Evolutionary conservation across 306 rosid species (phyloP), one percentile per base, ranked within the genome.

Genomic region (Inga oerstediana): DNA sequence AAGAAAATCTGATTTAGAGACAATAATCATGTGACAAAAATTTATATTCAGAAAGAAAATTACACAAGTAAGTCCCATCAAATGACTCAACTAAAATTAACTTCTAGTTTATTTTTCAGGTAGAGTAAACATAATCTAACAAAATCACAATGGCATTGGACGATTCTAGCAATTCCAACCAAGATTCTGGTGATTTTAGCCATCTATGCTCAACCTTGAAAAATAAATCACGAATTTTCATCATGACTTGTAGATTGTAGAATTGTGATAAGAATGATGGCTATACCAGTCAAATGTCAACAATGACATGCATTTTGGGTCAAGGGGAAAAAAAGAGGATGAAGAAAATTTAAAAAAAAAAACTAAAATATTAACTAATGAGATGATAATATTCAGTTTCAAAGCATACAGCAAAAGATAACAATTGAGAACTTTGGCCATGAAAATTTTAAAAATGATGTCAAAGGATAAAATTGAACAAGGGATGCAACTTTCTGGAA

Each of bases 31-130:
- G 17, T 9, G 10, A 17, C 34, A 62, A 51, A 22, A 41, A 62
- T 16, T 37, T 20, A 78, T 61, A 58, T 75, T 51, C 73, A 68
- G 70, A 82, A 68, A 74, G 52, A 58, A n/a, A 27, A 30, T 49
- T 58, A 51, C 56, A 44, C 72, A 72, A 77, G 5, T 22, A 1
- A 71, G 11, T 71, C 54, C 19, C 35, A 71, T 43, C 32, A 43
- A 71, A n/a, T 71, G 12, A 71, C 75, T 44, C 69, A 62, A 4
- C 35, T 11, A 20, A 43, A 71, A 43, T 24, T 44, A 45, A 51
- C 39, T 45, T 22, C 3, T 22, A 72, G 35, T 45, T 45, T 5
- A 45, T 5, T 34, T 45, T 72, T 48, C 2, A 72, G 20, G 37
- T 43, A 20, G 5, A 11, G 16, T 24, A 45, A 72, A 44, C 56